These are phyloP conservation scores for Cladobotryum protrusum DNA, from an alignment of 2,329 filamentous ascomycete species.

Conservation along the genomic window DNA sequence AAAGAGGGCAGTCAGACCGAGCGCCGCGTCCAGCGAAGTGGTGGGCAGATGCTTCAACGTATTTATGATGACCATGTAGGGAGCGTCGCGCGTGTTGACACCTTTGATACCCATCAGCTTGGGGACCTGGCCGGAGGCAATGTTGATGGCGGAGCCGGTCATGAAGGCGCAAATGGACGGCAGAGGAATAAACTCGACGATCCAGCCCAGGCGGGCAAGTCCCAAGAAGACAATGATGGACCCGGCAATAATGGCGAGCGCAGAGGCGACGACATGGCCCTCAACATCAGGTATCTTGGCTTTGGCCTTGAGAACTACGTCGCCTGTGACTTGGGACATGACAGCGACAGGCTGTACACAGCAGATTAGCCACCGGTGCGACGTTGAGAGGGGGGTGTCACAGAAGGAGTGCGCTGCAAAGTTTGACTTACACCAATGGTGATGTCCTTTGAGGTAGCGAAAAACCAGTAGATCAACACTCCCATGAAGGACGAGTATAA, in stretches of 20 bases:
- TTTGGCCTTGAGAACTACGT: slow-evolving; percentile 37
- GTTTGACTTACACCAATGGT: slow-evolving; percentile 66
- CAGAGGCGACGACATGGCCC: slow-evolving; percentile 40
- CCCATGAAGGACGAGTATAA: slow-evolving; percentile 84
- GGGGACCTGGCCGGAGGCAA: slow-evolving; percentile 43
- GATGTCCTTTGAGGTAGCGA: slow-evolving; percentile 88
- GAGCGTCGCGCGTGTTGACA: slow-evolving; percentile 43
- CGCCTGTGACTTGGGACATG: slow-evolving; percentile 47
- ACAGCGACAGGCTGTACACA: slow-evolving; percentile 43
- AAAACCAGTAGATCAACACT: slow-evolving; percentile 93
- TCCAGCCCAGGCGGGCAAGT: slow-evolving; percentile 45
- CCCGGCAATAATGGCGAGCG: slow-evolving; percentile 42
- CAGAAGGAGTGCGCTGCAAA: too few relatives aligned
- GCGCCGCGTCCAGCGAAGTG: slow-evolving; percentile 61
- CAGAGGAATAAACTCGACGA: slow-evolving; percentile 49
- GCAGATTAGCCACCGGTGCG: too few relatives aligned
- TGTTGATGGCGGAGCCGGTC: slow-evolving; percentile 47
- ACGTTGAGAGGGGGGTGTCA: too few relatives aligned
- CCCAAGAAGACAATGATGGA: slow-evolving; percentile 44
- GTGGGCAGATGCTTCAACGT: slow-evolving; percentile 40
- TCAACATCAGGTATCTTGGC: slow-evolving; percentile 32
- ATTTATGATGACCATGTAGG: slow-evolving; percentile 46
- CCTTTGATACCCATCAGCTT: slow-evolving; percentile 45
- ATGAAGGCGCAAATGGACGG: slow-evolving; percentile 49
- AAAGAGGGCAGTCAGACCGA: slow-evolving; percentile 62